Evolutionary conservation across 2,329 filamentous ascomycete genomes (phyloP).

Genomic region (Ceratocystis huliohia): DNA sequence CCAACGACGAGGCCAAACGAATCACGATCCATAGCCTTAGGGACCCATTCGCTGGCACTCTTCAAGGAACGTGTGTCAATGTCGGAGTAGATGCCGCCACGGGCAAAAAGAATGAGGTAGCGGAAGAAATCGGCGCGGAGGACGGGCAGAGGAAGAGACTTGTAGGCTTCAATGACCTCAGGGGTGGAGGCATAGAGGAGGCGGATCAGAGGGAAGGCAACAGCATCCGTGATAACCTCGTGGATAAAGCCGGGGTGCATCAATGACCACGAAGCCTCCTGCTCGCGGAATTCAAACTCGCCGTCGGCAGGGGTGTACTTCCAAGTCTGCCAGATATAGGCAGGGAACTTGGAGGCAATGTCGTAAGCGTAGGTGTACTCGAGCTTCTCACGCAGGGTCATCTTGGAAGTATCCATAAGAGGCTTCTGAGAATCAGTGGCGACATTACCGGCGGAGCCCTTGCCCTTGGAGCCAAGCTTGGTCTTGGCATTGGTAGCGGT

Average conservation of each 20-base stretch:
- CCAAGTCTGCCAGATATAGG: slow-evolving; percentile 99
- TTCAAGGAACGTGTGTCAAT: slow-evolving; percentile 84
- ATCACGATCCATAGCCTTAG: slow-evolving; percentile 59
- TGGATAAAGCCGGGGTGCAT: slow-evolving; percentile 85
- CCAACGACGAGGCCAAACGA: slow-evolving; percentile 79
- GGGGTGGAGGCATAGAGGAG: slow-evolving; percentile 77
- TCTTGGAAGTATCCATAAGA: slow-evolving; percentile 56
- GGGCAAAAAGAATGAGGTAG: slow-evolving; percentile 53
- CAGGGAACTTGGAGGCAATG: slow-evolving; percentile 75
- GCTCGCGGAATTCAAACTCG: slow-evolving; percentile 66
- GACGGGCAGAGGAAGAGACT: slow-evolving; percentile 58
- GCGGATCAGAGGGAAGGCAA: slow-evolving; percentile 66
- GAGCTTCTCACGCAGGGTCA: slow-evolving; percentile 67
- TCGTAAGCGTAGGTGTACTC: slow-evolving; percentile 93
- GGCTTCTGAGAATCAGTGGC: slow-evolving; percentile 41
- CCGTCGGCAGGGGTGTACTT: slow-evolving; percentile 68
- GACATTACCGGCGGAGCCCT: slow-evolving; percentile 21
- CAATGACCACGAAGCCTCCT: slow-evolving; percentile 81
- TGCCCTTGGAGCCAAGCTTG: neutral
- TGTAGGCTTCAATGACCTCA: slow-evolving; percentile 65
- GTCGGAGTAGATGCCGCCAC: slow-evolving; percentile 63
- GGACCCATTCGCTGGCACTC: slow-evolving; percentile 79
- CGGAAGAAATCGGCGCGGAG: slow-evolving; percentile 71
- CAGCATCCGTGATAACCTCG: slow-evolving; percentile 88
- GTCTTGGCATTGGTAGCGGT: slow-evolving; percentile 13